phyloP scores from a whole-genome alignment of 306 rosid species.

The Castanopsis chinensis region DNA sequence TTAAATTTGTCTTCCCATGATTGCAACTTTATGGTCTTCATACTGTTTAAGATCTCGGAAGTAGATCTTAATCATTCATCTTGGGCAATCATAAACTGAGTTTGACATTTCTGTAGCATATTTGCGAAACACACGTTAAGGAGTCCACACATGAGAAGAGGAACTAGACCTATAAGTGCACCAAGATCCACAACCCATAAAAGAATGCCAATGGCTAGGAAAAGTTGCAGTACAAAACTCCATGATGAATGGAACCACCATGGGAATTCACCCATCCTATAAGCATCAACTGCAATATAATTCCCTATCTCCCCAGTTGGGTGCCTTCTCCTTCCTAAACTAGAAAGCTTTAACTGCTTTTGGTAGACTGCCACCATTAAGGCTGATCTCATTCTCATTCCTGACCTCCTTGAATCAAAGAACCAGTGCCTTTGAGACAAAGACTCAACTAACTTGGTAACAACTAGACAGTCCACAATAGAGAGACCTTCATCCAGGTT shows the following conservation, averaged over 20 bases:
- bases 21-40: conserved; percentile 52
- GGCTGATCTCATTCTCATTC: conserved; percentile 80
- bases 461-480: no score
- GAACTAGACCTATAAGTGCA: conserved; percentile 45
- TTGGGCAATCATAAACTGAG: conserved; percentile 37
- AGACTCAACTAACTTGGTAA: conserved; percentile 33
- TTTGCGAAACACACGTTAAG: conserved; percentile 43
- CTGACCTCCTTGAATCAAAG: conserved; percentile 60
- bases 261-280: conserved; percentile 82
- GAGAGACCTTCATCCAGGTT: no score
- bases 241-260: conserved; percentile 65
- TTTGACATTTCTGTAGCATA: conserved; percentile 46
- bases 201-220: conserved; percentile 34
- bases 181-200: conserved; percentile 52
- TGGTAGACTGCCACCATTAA: conserved; percentile 71
- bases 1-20: conserved; percentile 59
- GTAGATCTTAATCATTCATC: conserved; percentile 45
- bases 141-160: conserved; percentile 34
- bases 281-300: conserved; percentile 77
- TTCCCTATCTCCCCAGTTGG: conserved; percentile 76
- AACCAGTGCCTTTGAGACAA: conserved; percentile 69
- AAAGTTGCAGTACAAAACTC: no score
- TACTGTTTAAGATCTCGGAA: conserved; percentile 49
- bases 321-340: conserved; percentile 53
- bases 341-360: conserved; percentile 72